These are phyloP conservation scores for Cutaneotrichosporon sp. DNA, from an alignment of 1,284 basidiomycete species.

Conservation along the genomic window DNA sequence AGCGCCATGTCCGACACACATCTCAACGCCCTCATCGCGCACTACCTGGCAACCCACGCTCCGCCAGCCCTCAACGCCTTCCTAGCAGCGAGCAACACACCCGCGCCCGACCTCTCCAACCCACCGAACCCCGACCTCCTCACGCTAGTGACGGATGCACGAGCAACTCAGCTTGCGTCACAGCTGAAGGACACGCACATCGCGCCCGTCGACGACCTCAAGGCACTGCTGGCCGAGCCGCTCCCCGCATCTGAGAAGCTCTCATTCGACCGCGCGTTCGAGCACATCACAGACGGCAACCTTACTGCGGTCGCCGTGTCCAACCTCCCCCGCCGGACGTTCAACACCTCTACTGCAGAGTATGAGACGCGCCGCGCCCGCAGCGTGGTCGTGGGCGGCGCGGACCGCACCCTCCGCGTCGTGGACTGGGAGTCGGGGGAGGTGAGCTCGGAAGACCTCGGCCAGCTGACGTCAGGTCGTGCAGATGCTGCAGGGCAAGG, in stretches of 20 bases:
- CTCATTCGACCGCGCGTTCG: slow-evolving; percentile 28
- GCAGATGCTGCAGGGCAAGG: slow-evolving; percentile 41
- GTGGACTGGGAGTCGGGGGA: slow-evolving; percentile 77
- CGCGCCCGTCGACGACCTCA: slow-evolving; percentile 13
- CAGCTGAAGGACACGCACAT: slow-evolving; percentile 24
- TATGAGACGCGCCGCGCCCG: slow-evolving; percentile 29
- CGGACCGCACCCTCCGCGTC: slow-evolving; percentile 75
- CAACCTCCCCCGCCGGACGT: slow-evolving; percentile 36
- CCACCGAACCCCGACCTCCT: slow-evolving; percentile 44
- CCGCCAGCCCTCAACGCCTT: slow-evolving; percentile 44
- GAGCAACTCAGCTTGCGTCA: slow-evolving; percentile 27
- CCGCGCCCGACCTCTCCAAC: slow-evolving; percentile 28
- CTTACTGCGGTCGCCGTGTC: slow-evolving; percentile 38
- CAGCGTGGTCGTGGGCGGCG: slow-evolving; percentile 72
- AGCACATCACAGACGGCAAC: slow-evolving; percentile 43
- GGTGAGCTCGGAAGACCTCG: slow-evolving; percentile 39
- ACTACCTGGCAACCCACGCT: slow-evolving; percentile 45
- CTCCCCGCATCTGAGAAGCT: slow-evolving; percentile 29
- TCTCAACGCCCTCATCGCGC: slow-evolving; percentile 41
- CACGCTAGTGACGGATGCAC: slow-evolving; percentile 40
- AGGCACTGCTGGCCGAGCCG: slow-evolving; percentile 28
- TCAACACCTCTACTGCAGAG: slow-evolving; percentile 46
- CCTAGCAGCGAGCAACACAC: slow-evolving; percentile 32
- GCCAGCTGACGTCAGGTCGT: slow-evolving; percentile 33
- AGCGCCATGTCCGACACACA: slow-evolving; percentile 6